Evolutionary conservation across 305 asterid species (phyloP).

Genomic region (Solanum hybrid): DNA sequence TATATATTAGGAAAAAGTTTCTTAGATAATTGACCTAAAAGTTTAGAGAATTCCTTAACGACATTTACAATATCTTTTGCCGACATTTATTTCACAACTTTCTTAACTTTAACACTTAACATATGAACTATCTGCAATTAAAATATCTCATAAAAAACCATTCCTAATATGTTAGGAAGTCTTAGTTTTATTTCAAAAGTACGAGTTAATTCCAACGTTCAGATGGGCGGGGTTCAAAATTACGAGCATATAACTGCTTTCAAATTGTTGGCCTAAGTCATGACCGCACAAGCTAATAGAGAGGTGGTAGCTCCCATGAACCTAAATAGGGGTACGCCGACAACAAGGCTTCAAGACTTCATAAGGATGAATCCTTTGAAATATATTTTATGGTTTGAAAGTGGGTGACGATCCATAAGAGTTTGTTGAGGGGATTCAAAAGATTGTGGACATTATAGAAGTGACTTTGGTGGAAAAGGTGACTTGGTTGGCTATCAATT

Average conservation of each 20-base stretch:
- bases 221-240: background rate
- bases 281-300: background rate
- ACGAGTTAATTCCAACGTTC: background rate
- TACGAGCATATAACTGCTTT: background rate
- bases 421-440: background rate
- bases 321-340: background rate
- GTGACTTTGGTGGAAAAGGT: background rate
- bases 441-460: background rate
- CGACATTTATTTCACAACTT: background rate
- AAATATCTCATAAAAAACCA: background rate
- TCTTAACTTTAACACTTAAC: background rate
- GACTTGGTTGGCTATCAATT: background rate
- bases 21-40: background rate
- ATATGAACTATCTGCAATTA: background rate
- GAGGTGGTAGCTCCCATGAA: background rate
- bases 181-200: background rate
- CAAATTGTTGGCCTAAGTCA: background rate
- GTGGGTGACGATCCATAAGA: background rate
- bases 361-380: background rate
- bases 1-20: background rate
- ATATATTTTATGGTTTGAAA: background rate
- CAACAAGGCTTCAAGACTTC: background rate
- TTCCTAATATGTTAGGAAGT: background rate
- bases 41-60: background rate
- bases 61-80: background rate